Percentiles rank a stretch among this genome's conserved stretches.
Conservation (phyloP, 257 asterid species). For the Lithospermum erythrorhizon region DNA sequence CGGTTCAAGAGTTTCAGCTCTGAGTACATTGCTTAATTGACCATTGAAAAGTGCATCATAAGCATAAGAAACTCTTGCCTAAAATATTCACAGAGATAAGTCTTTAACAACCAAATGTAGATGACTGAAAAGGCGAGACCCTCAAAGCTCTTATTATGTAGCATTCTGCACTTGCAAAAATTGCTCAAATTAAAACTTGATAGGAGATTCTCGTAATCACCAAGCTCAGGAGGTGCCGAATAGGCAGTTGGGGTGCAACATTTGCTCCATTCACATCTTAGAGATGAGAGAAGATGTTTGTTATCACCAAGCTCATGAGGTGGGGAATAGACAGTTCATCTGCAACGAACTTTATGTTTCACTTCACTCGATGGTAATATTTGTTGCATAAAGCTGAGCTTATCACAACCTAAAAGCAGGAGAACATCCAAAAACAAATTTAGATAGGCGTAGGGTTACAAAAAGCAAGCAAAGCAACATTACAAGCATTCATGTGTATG, state of each 20-base stretch:
- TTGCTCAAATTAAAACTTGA: no score
- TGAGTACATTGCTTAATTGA: not conserved
- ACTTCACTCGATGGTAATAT: no score
- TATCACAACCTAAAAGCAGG: not conserved
- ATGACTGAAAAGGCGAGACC: not conserved
- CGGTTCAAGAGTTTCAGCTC: not conserved
- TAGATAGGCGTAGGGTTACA: no score
- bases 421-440: not conserved
- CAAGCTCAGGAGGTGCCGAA: not conserved
- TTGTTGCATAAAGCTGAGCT: no score
- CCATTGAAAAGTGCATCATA: not conserved
- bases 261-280: not conserved
- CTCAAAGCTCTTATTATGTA: not conserved
- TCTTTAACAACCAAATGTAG: not conserved
- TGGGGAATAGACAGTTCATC: no score
- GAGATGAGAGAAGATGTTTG: no score
- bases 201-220: no score
- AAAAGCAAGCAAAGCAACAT: not conserved
- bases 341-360: no score
- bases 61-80: not conserved
- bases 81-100: not conserved
- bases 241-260: not conserved
- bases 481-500: not conserved
- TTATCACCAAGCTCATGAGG: no score
- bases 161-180: not conserved